These are phyloP conservation scores for Nicotiana knightiana DNA, from an alignment of 257 asterid genomes.

Conservation along the genomic window DNA sequence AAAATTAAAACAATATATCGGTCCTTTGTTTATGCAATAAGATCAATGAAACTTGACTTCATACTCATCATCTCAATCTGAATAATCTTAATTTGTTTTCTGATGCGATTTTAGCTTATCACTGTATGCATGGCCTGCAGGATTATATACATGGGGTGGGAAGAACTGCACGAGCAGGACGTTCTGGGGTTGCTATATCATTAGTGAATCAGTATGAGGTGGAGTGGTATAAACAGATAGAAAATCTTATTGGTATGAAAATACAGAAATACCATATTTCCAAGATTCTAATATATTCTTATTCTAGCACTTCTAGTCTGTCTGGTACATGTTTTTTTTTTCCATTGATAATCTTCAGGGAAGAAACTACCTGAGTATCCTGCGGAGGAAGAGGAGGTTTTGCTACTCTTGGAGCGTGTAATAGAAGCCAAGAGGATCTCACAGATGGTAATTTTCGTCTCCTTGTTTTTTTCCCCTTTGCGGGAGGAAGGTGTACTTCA, in stretches of 20 bases:
- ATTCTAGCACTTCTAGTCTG: neutral
- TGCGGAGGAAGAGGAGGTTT: conserved; percentile 74
- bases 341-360: conserved; percentile 30
- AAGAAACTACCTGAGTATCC: conserved; percentile 67
- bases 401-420: conserved; percentile 60
- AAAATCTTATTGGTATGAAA: conserved; percentile 65
- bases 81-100: neutral
- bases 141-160: conserved; percentile 96
- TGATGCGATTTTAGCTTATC: neutral
- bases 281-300: neutral
- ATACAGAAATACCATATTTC: neutral
- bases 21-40: too few relatives aligned
- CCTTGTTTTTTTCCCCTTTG: neutral
- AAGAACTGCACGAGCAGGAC: conserved; percentile 97
- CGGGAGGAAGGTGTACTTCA: neutral
- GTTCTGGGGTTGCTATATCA: conserved; percentile 85
- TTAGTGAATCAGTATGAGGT: conserved; percentile 79
- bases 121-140: conserved; percentile 30
- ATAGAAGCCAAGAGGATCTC: conserved; percentile 77
- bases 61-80: neutral
- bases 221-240: conserved; percentile 83
- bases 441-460: conserved; percentile 38
- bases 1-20: too few relatives aligned
- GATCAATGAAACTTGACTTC: too few relatives aligned
- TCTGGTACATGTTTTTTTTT: neutral